phyloP scores from a whole-genome alignment of 2,329 filamentous ascomycete genomes.

The Penicillium sp. region DNA sequence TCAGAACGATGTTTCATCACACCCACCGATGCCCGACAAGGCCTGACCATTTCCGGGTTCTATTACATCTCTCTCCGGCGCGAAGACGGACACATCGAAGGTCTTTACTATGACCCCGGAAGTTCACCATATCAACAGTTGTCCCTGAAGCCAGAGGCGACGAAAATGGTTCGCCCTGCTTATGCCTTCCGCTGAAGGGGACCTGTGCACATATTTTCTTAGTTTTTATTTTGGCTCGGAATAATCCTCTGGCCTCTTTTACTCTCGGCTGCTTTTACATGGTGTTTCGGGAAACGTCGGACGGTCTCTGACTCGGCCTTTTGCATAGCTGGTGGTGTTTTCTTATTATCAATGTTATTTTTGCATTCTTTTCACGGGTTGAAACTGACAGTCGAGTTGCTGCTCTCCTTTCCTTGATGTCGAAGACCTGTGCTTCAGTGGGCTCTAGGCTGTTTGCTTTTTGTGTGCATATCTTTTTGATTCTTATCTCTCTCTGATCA shows the following conservation, averaged over 20 bases:
- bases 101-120: constrained; percentile 52
- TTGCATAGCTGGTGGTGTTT: constrained; percentile 16
- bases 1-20: constrained; percentile 53
- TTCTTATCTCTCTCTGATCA: background rate
- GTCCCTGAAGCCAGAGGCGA: constrained; percentile 43
- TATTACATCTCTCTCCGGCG: constrained; percentile 53
- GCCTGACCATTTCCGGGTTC: constrained; percentile 54
- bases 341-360: background rate
- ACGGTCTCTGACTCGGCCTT: background rate
- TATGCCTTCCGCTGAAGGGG: constrained; percentile 41
- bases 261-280: background rate
- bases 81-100: constrained; percentile 49
- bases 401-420: background rate
- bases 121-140: constrained; percentile 54
- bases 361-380: background rate
- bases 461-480: background rate
- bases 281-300: constrained; percentile 5
- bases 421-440: background rate
- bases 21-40: constrained; percentile 48
- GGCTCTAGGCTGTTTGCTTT: background rate
- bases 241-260: constrained; percentile 7
- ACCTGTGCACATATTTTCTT: background rate
- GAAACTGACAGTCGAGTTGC: background rate
- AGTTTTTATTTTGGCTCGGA: constrained; percentile 4
- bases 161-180: constrained; percentile 44